A percentile compares a stretch with the other conserved stretches of the same genome.
These are phyloP conservation scores for Phyllosticta paracitricarpa DNA, from an alignment of 2,329 filamentous ascomycete genomes.

Conservation along the genomic window DNA sequence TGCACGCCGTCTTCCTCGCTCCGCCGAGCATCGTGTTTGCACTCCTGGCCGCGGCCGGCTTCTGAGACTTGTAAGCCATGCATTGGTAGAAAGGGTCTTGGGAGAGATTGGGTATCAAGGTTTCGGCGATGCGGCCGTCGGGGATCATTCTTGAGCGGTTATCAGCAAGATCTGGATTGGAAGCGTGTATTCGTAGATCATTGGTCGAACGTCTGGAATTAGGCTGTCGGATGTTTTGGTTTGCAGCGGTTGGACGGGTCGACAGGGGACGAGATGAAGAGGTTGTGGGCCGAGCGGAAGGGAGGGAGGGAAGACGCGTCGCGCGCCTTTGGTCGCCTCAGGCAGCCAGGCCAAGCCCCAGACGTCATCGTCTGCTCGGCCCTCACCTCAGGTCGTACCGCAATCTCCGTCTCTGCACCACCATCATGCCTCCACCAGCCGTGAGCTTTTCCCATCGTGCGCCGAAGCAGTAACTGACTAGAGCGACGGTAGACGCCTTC, in stretches of 20 bases:
- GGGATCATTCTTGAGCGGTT: background rate
- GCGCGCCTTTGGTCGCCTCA: background rate
- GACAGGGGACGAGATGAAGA: background rate
- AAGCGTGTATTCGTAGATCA: background rate
- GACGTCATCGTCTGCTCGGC: background rate
- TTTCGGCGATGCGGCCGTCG: background rate
- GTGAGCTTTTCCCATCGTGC: background rate
- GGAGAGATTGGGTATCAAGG: background rate
- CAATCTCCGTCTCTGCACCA: background rate
- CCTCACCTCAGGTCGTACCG: background rate
- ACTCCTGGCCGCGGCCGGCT: background rate
- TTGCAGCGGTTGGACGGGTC: background rate
- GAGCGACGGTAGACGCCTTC: constrained; percentile 17
- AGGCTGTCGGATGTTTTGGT: background rate
- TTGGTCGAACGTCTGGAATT: background rate
- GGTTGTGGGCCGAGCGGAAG: background rate
- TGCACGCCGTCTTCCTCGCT: background rate
- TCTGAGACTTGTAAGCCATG: background rate
- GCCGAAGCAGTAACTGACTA: background rate
- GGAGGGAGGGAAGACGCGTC: background rate
- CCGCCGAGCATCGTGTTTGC: background rate
- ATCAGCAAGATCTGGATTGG: background rate
- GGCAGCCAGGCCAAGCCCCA: background rate
- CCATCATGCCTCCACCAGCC: background rate
- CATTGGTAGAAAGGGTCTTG: background rate